Evolutionary conservation across 208 protist genomes (phyloP).

Genomic region (Crithidia fasciculata): DNA sequence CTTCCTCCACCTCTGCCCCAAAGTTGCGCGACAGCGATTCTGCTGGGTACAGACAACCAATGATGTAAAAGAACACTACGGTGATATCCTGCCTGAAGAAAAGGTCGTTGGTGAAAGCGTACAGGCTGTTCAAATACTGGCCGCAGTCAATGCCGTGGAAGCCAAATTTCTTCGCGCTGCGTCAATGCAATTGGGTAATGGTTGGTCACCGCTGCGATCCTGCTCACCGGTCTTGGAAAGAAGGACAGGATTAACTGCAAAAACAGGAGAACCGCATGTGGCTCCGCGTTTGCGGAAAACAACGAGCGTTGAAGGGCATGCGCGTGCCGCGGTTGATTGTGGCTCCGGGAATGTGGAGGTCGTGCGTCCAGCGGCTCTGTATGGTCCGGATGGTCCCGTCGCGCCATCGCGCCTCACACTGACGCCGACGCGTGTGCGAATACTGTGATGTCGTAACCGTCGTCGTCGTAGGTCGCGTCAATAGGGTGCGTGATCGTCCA

Average conservation of each 20-base stretch:
- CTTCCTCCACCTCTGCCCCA: conserved; percentile 1
- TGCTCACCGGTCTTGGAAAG: background rate
- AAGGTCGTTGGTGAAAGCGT: conserved; percentile 9
- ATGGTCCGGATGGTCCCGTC: background rate
- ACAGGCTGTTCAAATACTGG: conserved; percentile 7
- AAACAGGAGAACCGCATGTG: conserved; percentile 3
- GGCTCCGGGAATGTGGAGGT: background rate
- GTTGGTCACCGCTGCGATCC: conserved; percentile 4
- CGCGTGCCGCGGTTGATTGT: background rate
- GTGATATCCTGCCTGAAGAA: background rate
- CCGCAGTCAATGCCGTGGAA: background rate
- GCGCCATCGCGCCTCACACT: conserved; percentile 2
- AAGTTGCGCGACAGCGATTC: conserved; percentile 2
- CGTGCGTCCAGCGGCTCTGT: conserved; percentile 1
- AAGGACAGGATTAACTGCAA: background rate
- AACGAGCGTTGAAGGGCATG: conserved; percentile 9
- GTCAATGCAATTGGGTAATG: conserved; percentile 9
- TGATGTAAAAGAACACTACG: background rate
- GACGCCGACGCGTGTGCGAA: conserved; percentile 8
- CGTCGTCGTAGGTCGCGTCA: conserved; percentile 5
- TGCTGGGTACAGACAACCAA: background rate
- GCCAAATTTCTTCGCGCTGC: conserved; percentile 3
- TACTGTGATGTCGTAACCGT: background rate
- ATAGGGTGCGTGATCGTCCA: conserved; percentile 7
- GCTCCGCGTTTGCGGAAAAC: conserved; percentile 1